Conservation (phyloP, 345 rosid species). For the Cardamine resedifolia region DNA sequence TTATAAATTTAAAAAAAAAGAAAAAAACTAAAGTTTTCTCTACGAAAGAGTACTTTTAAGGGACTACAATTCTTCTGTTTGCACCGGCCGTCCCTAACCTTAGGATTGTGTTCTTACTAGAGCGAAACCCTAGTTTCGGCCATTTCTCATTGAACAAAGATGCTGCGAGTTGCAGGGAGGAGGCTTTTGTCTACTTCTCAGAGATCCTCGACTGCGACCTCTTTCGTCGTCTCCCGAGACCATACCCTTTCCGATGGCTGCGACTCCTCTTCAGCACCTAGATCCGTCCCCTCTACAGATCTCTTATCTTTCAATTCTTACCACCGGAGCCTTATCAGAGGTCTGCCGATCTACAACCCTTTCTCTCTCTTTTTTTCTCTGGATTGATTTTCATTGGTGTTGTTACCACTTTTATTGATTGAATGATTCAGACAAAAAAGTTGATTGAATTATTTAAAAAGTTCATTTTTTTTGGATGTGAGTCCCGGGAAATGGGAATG, state of each 20-base stretch:
- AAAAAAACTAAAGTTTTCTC: slow-evolving; percentile 3
- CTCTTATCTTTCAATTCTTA: slow-evolving; percentile 37
- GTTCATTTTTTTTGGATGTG: background rate
- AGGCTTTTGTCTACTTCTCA: slow-evolving; percentile 56
- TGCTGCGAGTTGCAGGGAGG: slow-evolving; percentile 84
- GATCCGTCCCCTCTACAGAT: slow-evolving; percentile 37
- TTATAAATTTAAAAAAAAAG: background rate
- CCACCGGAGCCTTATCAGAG: slow-evolving; percentile 53
- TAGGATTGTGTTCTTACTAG: slow-evolving; percentile 4
- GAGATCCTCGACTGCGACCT: slow-evolving; percentile 46
- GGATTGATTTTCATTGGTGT: background rate
- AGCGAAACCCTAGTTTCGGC: slow-evolving; percentile 34
- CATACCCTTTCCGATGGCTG: slow-evolving; percentile 31
- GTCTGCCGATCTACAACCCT: slow-evolving; percentile 32
- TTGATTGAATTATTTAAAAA: no score
- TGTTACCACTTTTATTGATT: background rate
- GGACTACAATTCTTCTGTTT: slow-evolving; percentile 4
- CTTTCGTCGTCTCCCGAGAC: slow-evolving; percentile 41
- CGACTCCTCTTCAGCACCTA: slow-evolving; percentile 25
- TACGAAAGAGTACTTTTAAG: background rate
- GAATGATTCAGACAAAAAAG: background rate
- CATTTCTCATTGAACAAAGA: slow-evolving; percentile 36
- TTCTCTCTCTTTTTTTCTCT: background rate
- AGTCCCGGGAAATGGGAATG: background rate
- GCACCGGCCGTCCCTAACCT: slow-evolving; percentile 26